Conservation (phyloP, 192 early-diverging fungal genomes). For the Coemansia sp. region DNA sequence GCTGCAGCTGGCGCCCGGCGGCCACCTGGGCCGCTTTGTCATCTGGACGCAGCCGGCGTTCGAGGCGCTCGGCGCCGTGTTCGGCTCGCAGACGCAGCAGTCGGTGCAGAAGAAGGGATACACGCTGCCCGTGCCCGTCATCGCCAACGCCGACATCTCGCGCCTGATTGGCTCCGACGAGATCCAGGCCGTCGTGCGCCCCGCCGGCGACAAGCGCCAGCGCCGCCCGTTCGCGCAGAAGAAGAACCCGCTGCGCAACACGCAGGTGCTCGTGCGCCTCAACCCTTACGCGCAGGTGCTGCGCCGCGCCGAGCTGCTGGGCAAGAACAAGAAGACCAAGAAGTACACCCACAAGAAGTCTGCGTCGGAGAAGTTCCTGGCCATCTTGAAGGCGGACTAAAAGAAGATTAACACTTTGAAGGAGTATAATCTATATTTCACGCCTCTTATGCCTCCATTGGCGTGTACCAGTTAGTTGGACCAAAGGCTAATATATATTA, state of each 20-base stretch:
- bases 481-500: too few relatives aligned
- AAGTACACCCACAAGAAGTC: slow-evolving; percentile 64
- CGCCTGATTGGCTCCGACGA: slow-evolving; percentile 97
- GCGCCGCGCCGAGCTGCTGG: slow-evolving; percentile 74
- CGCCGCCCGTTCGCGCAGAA: slow-evolving; percentile 96
- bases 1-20: slow-evolving; percentile 97
- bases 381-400: slow-evolving; percentile 60
- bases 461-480: too few relatives aligned
- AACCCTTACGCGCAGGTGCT: slow-evolving; percentile 96
- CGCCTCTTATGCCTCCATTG: too few relatives aligned
- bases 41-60: slow-evolving; percentile 98
- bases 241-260: slow-evolving; percentile 98
- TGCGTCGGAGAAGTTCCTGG: slow-evolving; percentile 54
- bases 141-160: slow-evolving; percentile 94
- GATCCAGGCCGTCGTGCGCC: slow-evolving; percentile 91
- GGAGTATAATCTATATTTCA: too few relatives aligned
- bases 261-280: slow-evolving; percentile 88
- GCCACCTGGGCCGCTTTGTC: slow-evolving; percentile 98
- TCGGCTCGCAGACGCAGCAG: slow-evolving; percentile 80
- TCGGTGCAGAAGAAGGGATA: slow-evolving; percentile 91
- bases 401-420: too few relatives aligned
- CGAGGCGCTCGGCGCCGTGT: slow-evolving; percentile 89
- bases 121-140: slow-evolving; percentile 83
- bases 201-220: slow-evolving; percentile 76
- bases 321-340: slow-evolving; percentile 59